Percentiles rank a stretch among this genome's conserved stretches.
Evolutionary conservation across 768 basidiomycete genomes (phyloP).

Genomic region (Rhodotorula toruloides): DNA sequence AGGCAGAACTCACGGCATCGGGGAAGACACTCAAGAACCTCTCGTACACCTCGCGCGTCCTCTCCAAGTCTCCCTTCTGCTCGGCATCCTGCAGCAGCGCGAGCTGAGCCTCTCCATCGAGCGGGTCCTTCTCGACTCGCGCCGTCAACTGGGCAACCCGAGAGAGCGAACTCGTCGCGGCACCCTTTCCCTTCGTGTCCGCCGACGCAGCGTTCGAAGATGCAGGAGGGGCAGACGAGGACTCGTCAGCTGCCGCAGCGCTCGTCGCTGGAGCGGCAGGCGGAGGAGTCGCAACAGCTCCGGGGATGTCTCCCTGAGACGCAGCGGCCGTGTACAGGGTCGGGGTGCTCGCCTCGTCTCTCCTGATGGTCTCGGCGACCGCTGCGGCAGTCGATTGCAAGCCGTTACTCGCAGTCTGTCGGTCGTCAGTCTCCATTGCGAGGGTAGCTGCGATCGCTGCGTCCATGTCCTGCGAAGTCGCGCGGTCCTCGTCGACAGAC

Average conservation of each 20-base stretch:
- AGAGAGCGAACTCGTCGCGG: conserved; percentile 22
- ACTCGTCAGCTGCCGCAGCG: too few species aligned
- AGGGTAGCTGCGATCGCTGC: conserved; percentile 27
- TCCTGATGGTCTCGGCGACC: neutral
- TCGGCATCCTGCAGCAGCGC: conserved; percentile 72
- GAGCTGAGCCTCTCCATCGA: conserved; percentile 74
- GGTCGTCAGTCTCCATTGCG: conserved; percentile 10
- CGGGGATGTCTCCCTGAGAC: conserved; percentile 14
- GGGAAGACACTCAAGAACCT: conserved; percentile 77
- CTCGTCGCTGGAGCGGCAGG: neutral
- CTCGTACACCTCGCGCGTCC: conserved; percentile 75
- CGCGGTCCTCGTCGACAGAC: too few species aligned
- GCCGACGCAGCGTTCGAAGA: conserved; percentile 4
- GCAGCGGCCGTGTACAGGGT: conserved; percentile 20
- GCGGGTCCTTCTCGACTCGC: conserved; percentile 54
- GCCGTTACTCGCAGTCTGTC: neutral
- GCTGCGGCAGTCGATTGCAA: neutral
- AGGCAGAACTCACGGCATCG: conserved; percentile 67
- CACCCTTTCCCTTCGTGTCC: neutral
- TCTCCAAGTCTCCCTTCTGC: conserved; percentile 67
- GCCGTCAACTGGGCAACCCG: conserved; percentile 36
- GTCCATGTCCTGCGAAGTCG: conserved; percentile 3
- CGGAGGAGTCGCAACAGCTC: conserved; percentile 11
- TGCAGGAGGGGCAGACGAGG: neutral
- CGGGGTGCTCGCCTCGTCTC: conserved; percentile 20